Base-by-base conservation (phyloP, 345 rosid species). In the Lepidium aucheri region DNA sequence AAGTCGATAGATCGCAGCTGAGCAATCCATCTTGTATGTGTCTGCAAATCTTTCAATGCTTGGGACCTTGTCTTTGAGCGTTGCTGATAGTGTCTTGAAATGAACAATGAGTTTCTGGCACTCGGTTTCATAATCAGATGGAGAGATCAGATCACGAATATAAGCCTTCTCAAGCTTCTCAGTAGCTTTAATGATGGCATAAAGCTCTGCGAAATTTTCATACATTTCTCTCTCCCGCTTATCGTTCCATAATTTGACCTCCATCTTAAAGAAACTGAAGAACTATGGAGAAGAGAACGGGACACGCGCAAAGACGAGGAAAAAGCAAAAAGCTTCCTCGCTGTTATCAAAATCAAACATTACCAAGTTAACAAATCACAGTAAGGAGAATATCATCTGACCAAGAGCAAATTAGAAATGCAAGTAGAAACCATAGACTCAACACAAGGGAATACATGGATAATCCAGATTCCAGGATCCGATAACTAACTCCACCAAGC, bases 141-240 rank as follows among this genome's bases (percentile, higher is more conserved):
- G 85, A 7, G 88, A 42, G 33, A 94, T 74, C 5, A 91, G 74
- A 66, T 91, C 99, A 9, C 96, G 95, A 40, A 94, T 75, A 33
- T 94, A 94, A 0, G 91, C 95, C 69, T 91, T 91, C 60, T 91
- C 99, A 22, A 94, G 93, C 88, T 94, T 94, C 85, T 94, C 96
- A 0, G 96, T 91, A 52, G 96, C 96, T 67, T 88, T 90, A 68
- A 94, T 87, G 51, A 94, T 94, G 14, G 99, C 99, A 36, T 81
- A 94, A 7, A 94, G 88, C 88, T 91, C 97, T 0, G 96, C 93
- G 65, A 94, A 94, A 57, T 91, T 94, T 70, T 91, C 99, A 28
- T 86, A 88, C 97, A 91, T 88, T 65, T 91, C 99, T 76, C 99
- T 81, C 74, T 91, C 96, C 0, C 95, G 95, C 91, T 94, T 91